These are phyloP conservation scores for Vigna reflexopilosa DNA, from an alignment of 306 rosid genomes.

Conservation along the genomic window DNA sequence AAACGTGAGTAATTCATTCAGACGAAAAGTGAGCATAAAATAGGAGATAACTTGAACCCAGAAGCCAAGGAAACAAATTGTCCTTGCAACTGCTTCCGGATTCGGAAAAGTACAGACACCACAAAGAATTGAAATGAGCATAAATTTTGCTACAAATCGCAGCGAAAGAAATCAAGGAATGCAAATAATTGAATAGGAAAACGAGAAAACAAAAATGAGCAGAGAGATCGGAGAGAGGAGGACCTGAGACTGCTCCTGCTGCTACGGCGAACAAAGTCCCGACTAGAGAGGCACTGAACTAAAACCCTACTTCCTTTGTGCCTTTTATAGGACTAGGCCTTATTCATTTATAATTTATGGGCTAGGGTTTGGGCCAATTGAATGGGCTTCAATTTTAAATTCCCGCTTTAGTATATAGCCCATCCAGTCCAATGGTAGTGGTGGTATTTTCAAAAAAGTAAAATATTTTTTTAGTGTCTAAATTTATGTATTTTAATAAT, in stretches of 20 bases:
- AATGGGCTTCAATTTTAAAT: background rate
- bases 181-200: background rate
- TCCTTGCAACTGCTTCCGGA: too few species aligned
- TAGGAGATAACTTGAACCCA: background rate
- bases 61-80: background rate
- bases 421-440: background rate
- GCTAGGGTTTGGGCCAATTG: background rate
- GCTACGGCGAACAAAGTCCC: background rate
- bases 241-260: slow-evolving; percentile 33
- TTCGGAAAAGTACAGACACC: background rate
- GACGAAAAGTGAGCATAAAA: background rate
- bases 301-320: background rate
- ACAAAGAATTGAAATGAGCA: background rate
- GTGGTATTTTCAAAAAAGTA: too few species aligned
- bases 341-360: background rate
- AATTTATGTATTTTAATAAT: too few species aligned
- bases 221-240: background rate
- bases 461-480: too few species aligned
- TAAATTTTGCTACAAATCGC: background rate
- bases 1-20: background rate
- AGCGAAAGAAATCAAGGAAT: too few species aligned
- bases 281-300: background rate
- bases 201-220: too few species aligned
- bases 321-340: background rate
- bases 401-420: background rate